Evolutionary conservation across 768 basidiomycete genomes (phyloP).

Genomic region (Boletales sp.): DNA sequence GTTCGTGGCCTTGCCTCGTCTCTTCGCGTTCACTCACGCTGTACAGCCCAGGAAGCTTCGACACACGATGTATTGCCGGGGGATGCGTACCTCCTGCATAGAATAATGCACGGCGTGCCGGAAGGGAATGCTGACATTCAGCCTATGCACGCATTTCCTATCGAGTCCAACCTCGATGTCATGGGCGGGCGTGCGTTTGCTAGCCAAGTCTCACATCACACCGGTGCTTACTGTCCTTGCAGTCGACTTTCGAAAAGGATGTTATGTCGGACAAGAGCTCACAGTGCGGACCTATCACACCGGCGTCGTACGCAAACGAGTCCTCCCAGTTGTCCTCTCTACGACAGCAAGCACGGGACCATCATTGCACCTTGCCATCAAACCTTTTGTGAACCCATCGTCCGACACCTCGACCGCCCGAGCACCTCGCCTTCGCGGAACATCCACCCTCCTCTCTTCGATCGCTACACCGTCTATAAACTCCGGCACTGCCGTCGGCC

Average conservation of each 20-base stretch:
- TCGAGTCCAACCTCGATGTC: constrained; percentile 91
- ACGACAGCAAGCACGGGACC: constrained; percentile 19
- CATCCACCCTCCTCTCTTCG: constrained; percentile 71
- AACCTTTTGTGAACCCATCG: constrained; percentile 15
- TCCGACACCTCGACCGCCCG: constrained; percentile 30
- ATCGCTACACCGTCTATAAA: constrained; percentile 27
- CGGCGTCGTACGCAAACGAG: constrained; percentile 85
- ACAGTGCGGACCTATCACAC: constrained; percentile 97
- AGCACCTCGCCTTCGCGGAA: constrained; percentile 60
- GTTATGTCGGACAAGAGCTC: constrained; percentile 96
- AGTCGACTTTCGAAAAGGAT: constrained; percentile 98
- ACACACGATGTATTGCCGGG: constrained; percentile 51
- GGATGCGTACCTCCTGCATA: constrained; percentile 71
- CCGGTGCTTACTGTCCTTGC: constrained; percentile 11
- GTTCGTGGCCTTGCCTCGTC: constrained; percentile 48
- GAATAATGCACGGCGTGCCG: constrained; percentile 80
- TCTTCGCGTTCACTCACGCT: constrained; percentile 2
- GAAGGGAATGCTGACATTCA: constrained; percentile 79
- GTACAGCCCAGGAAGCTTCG: constrained; percentile 48
- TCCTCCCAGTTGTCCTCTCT: constrained; percentile 69
- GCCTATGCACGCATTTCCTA: constrained; percentile 79
- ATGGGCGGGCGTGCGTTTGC: constrained; percentile 83
- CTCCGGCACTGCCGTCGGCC: constrained; percentile 48
- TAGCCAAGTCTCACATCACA: background rate
- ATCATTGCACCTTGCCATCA: constrained; percentile 24